Evolutionary conservation across 1,284 basidiomycete genomes (phyloP), one percentile per base, ranked within the genome.

Genomic region (Cystobasidiaceae sp.): DNA sequence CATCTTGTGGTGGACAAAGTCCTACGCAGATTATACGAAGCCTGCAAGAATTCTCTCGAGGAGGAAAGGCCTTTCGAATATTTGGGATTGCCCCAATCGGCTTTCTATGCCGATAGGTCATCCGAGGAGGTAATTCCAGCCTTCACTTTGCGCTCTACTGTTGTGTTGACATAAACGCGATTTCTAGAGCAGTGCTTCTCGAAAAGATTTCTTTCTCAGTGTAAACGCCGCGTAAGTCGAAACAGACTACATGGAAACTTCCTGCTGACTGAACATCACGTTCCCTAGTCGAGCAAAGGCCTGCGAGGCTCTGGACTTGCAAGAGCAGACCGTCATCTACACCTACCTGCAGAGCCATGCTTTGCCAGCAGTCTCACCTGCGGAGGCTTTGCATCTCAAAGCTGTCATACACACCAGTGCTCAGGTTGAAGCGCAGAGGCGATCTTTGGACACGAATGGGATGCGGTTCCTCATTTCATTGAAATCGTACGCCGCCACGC

Each of bases 381-480:
- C 56, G 8, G 45, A 59, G 15, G 34, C 25, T 9, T 23, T 44
- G 17, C 52, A 71, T 32, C 64, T 71, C 30, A 54, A 67, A 27
- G 60, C 67, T 62, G 59, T 62, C 56, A 44, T 65, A 39, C 43
- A 59, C 28, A 52, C 56, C 9, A 41, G 64, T 3, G n/a, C 55
- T 2, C 72, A 94, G 88, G 86, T 89, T 46, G 88, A 94, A 57
- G 87, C 90, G 72, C 90, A 93, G 73, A 82, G 85, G 5, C 84
- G 90, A 28, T 85, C 92, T 0, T 80, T 97, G 21, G 93, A 97
- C 76, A 79, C 87, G 1, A 92, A 93, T 72, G 93, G 93, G 0
- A 79, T 94, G 52, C 86, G 92, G 41, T 97, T 92, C 77, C 82
- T 96, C 25, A 87, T 91, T 65, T 89, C 90, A 9, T 86, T 93